Conservation (phyloP, 169 alveolate species). For the Perkinsus marinus region DNA sequence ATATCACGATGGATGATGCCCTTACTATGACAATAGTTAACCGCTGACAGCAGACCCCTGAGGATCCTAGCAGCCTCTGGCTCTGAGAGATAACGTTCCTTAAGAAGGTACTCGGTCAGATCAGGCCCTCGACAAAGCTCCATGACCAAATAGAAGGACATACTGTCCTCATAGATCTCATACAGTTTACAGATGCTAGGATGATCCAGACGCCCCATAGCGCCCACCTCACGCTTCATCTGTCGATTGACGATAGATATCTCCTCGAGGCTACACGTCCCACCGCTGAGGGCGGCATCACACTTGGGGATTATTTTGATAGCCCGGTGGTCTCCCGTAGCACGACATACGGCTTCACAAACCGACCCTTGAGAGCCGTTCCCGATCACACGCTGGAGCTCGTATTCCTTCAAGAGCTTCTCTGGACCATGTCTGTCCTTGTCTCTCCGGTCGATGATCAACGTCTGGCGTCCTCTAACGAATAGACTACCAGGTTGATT, state of each 20-base stretch:
- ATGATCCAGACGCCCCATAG: constrained; percentile 33
- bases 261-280: background rate
- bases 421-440: background rate
- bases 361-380: constrained; percentile 40
- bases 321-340: constrained; percentile 31
- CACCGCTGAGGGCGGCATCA: constrained; percentile 26
- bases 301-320: constrained; percentile 37
- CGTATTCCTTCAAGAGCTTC: background rate
- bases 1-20: constrained; percentile 60
- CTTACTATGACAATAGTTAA: constrained; percentile 45
- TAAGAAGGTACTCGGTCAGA: constrained; percentile 32
- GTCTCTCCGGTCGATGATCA: background rate
- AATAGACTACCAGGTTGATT: background rate
- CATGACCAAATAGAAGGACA: constrained; percentile 41
- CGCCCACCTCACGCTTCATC: constrained; percentile 28
- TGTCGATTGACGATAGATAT: constrained; percentile 27
- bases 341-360: constrained; percentile 25
- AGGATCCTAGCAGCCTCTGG: constrained; percentile 46
- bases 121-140: constrained; percentile 58
- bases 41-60: constrained; percentile 45
- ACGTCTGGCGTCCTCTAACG: background rate
- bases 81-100: constrained; percentile 40
- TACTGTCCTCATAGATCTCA: constrained; percentile 39
- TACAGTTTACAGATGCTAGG: constrained; percentile 42
- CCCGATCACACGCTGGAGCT: constrained; percentile 25